phyloP scores from a whole-genome alignment of 106 monocot genomes.

The Amphibolis antarctica region DNA sequence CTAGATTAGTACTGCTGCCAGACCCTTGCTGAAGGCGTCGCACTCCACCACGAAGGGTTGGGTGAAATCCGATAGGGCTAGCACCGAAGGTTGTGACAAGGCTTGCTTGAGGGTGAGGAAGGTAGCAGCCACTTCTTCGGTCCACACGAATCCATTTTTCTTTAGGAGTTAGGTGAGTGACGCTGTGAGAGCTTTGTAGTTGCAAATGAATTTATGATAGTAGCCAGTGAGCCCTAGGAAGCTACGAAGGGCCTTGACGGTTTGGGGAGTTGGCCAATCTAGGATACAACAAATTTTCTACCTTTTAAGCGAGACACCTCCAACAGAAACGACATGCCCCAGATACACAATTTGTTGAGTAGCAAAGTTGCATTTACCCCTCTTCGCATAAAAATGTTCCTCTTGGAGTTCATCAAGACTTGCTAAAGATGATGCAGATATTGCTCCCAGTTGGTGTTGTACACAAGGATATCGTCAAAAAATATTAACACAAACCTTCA shows the following conservation, averaged over 20 bases:
- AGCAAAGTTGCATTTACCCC: conserved; percentile 7
- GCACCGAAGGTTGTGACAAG: no score
- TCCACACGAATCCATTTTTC: background rate
- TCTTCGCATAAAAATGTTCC: background rate
- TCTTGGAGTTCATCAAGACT: background rate
- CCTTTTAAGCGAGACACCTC: background rate
- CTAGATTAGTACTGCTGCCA: background rate
- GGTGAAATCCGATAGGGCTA: background rate
- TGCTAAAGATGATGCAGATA: background rate
- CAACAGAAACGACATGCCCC: conserved; percentile 1
- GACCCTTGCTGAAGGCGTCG: background rate
- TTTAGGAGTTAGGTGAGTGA: background rate
- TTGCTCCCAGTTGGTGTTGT: background rate
- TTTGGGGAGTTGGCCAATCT: background rate
- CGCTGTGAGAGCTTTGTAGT: background rate
- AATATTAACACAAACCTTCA: background rate
- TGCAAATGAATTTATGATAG: background rate
- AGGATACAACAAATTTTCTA: background rate
- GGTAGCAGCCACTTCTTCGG: no score
- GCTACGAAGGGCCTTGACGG: background rate
- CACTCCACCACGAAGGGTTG: background rate
- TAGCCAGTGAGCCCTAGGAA: background rate
- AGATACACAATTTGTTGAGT: background rate
- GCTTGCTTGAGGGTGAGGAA: no score
- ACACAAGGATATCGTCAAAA: conserved; percentile 11